Evolutionary conservation across 2,329 filamentous ascomycete genomes (phyloP).

Genomic region (Xylaria sp.): DNA sequence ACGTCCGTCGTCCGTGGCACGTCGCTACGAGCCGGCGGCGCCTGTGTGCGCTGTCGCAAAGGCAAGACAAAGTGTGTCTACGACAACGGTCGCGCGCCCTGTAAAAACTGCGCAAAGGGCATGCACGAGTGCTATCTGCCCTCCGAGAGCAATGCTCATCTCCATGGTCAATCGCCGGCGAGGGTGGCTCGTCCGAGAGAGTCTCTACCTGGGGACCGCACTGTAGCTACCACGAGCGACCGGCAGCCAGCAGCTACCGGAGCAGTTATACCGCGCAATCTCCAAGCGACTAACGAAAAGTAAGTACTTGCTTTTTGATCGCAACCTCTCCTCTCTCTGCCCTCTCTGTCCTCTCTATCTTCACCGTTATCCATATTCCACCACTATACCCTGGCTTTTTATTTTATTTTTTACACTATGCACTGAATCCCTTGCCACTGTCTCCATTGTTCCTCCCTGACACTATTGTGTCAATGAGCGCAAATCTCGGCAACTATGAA

Average conservation of each 20-base stretch:
- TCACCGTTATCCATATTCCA: neutral
- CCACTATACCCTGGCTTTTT: neutral
- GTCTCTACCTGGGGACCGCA: constrained; percentile 64
- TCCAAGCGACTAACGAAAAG: constrained; percentile 64
- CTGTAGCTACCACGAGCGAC: constrained; percentile 57
- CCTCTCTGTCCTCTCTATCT: neutral
- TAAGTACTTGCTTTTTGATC: constrained; percentile 55
- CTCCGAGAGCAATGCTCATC: constrained; percentile 69
- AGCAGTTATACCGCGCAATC: constrained; percentile 58
- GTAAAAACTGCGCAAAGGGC: constrained; percentile 72
- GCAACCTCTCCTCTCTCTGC: constrained; percentile 19
- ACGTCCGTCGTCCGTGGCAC: constrained; percentile 65
- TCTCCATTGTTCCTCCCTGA: constrained; percentile 9
- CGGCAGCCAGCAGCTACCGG: constrained; percentile 59
- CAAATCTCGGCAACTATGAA: constrained; percentile 24
- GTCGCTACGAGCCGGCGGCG: constrained; percentile 69
- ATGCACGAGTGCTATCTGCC: constrained; percentile 73
- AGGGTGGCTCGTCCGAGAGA: constrained; percentile 65
- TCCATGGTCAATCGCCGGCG: constrained; percentile 68
- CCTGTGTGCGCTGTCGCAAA: constrained; percentile 72
- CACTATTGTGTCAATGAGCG: constrained; percentile 11
- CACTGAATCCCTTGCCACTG: constrained; percentile 5
- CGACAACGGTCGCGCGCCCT: constrained; percentile 70
- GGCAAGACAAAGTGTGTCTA: constrained; percentile 74
- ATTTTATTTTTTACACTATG: neutral